phyloP scores from a whole-genome alignment of 140 eudicot species.

The Erigeron philadelphicus region DNA sequence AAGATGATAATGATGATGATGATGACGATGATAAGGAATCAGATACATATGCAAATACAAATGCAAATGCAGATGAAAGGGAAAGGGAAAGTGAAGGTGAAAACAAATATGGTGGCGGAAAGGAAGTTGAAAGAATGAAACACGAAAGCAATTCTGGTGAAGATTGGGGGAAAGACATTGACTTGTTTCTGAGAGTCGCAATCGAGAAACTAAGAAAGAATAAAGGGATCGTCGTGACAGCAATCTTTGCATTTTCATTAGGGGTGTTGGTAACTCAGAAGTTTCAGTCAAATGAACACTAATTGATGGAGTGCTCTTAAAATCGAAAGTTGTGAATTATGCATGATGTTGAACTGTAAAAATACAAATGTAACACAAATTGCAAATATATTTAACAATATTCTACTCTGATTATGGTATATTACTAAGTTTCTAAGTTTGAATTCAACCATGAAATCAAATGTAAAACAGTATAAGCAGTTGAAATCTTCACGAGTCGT shows the following conservation, averaged over 20 bases:
- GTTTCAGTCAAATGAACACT: slow-evolving; percentile 39
- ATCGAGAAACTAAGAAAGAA: slow-evolving; percentile 34
- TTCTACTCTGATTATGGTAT: slow-evolving; percentile 12
- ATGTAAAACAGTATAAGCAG: slow-evolving; percentile 14
- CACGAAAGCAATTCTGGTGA: slow-evolving; percentile 18
- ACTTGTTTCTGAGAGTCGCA: slow-evolving; percentile 24
- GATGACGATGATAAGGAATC: slow-evolving; percentile 20
- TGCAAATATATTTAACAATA: slow-evolving; percentile 21
- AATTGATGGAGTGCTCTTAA: slow-evolving; percentile 18
- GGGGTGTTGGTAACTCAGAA: slow-evolving; percentile 52
- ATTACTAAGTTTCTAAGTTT: neutral
- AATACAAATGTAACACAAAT: slow-evolving; percentile 18
- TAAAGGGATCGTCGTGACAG: slow-evolving; percentile 41
- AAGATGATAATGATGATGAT: neutral
- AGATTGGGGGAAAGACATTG: slow-evolving; percentile 29
- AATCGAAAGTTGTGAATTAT: slow-evolving; percentile 15
- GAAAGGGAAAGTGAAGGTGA: slow-evolving; percentile 16
- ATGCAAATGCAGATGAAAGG: too few relatives aligned
- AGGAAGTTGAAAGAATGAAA: slow-evolving; percentile 16
- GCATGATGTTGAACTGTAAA: slow-evolving; percentile 4
- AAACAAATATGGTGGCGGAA: neutral
- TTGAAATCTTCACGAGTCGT: slow-evolving; percentile 10
- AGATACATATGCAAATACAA: neutral
- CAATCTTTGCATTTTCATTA: slow-evolving; percentile 56
- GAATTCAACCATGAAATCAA: slow-evolving; percentile 7